Conservation (phyloP, 2,329 filamentous ascomycete species). For the Microcyclosporella mali region DNA sequence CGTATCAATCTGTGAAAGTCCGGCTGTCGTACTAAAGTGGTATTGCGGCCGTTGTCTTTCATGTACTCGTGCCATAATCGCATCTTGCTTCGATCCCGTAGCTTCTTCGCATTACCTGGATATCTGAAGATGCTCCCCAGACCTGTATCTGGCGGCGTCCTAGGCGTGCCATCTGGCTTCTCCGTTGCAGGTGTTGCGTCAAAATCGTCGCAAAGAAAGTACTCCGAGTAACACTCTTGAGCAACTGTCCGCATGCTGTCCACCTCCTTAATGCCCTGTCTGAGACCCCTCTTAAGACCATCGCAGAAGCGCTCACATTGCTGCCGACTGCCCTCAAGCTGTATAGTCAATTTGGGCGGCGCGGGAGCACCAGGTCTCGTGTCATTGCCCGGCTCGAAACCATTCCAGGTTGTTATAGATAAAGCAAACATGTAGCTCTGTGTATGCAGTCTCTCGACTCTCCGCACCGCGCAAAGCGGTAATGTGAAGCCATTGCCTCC, state of each 20-base stretch:
- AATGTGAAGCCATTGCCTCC: constrained; percentile 94
- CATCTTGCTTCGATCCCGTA: constrained; percentile 95
- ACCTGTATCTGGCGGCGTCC: constrained; percentile 74
- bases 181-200: constrained; percentile 46
- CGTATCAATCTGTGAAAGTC: constrained; percentile 97
- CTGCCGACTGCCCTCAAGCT: constrained; percentile 80
- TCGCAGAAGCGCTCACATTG: constrained; percentile 95
- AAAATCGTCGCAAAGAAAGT: constrained; percentile 42
- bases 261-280: constrained; percentile 81
- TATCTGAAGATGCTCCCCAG: constrained; percentile 90
- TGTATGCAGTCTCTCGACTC: constrained; percentile 88
- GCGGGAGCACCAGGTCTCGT: constrained; percentile 45
- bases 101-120: constrained; percentile 87
- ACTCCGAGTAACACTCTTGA: constrained; percentile 85
- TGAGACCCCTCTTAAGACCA: constrained; percentile 81
- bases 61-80: constrained; percentile 95
- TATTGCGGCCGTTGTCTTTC: constrained; percentile 83
- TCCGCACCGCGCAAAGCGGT: constrained; percentile 81
- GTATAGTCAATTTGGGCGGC: constrained; percentile 84
- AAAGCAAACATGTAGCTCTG: constrained; percentile 89
- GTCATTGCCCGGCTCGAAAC: constrained; percentile 50
- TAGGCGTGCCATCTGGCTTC: constrained; percentile 30
- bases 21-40: constrained; percentile 85
- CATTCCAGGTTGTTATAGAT: constrained; percentile 91
- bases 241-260: constrained; percentile 76